These are phyloP conservation scores for Purpureocillium takamizusanense DNA, from an alignment of 2,329 filamentous ascomycete species.

Conservation along the genomic window DNA sequence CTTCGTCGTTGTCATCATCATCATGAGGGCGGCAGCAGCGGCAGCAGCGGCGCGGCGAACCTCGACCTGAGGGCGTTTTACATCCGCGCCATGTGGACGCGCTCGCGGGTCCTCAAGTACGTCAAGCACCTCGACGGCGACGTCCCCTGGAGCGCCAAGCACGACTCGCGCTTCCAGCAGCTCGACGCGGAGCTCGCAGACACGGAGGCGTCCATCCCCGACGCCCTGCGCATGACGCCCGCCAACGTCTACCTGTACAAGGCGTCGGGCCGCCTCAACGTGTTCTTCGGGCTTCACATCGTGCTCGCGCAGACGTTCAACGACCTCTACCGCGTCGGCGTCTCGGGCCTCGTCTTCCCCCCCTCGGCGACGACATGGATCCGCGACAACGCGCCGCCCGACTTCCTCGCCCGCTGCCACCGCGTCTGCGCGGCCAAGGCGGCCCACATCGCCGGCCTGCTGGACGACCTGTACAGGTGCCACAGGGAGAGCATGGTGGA, in stretches of 20 bases:
- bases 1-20: too few relatives aligned
- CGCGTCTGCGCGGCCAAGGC: slow-evolving; percentile 2
- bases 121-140: slow-evolving; percentile 4
- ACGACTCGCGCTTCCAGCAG: slow-evolving; percentile 2
- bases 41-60: too few relatives aligned
- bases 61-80: too few relatives aligned
- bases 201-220: slow-evolving; percentile 1
- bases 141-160: slow-evolving; percentile 2
- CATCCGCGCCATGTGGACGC: slow-evolving; percentile 1
- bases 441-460: background rate
- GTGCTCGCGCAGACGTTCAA: slow-evolving; percentile 4
- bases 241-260: slow-evolving; percentile 4
- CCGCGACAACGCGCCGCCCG: slow-evolving; percentile 1
- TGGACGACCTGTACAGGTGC: slow-evolving; percentile 2
- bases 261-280: slow-evolving; percentile 2
- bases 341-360: slow-evolving; percentile 3
- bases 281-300: slow-evolving; percentile 5
- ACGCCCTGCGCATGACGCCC: background rate
- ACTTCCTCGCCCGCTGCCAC: slow-evolving; percentile 2
- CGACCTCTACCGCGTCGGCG: slow-evolving; percentile 4
- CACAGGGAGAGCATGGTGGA: slow-evolving; percentile 4
- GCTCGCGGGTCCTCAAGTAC: slow-evolving; percentile 3
- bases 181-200: slow-evolving; percentile 1
- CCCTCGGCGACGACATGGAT: slow-evolving; percentile 2
- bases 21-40: too few relatives aligned